Percentiles rank a stretch among this genome's conserved stretches.
These are phyloP conservation scores for Huiozyma naganishii DNA, from an alignment of 805 yeast species.

Conservation along the genomic window DNA sequence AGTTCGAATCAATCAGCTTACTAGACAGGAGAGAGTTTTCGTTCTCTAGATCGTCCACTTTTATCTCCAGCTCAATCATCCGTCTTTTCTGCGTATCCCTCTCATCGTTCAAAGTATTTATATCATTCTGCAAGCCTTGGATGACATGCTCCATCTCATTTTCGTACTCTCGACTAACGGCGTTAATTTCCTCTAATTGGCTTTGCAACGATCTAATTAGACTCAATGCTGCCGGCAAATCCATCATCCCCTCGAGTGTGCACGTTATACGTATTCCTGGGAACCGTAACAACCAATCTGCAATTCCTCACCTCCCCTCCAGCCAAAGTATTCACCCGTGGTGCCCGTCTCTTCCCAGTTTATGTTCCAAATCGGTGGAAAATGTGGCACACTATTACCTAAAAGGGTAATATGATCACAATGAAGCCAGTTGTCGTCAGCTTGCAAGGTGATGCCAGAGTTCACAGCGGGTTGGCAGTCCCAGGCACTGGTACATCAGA, in stretches of 20 bases:
- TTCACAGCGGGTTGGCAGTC: too few species aligned
- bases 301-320: too few species aligned
- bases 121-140: not conserved
- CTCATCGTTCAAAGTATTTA: not conserved
- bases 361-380: not conserved
- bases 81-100: constrained; percentile 1
- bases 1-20: constrained; percentile 3
- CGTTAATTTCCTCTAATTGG: constrained; percentile 13
- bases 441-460: too few species aligned
- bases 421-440: too few species aligned
- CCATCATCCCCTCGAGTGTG: not conserved
- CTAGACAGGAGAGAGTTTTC: constrained; percentile 8
- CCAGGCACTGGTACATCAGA: too few species aligned
- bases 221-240: constrained; percentile 6
- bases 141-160: constrained; percentile 13
- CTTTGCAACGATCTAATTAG: constrained; percentile 8
- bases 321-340: too few species aligned
- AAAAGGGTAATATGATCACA: not conserved
- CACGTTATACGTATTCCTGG: too few species aligned
- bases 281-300: too few species aligned
- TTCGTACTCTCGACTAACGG: constrained; percentile 14
- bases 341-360: not conserved
- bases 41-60: constrained; percentile 12
- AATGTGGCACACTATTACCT: not conserved
- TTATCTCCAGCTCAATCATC: constrained; percentile 10